Percentiles rank a stretch among this genome's conserved stretches.
These are phyloP conservation scores for Plasmodium berghei DNA, from an alignment of 169 alveolate species.

Conservation along the genomic window DNA sequence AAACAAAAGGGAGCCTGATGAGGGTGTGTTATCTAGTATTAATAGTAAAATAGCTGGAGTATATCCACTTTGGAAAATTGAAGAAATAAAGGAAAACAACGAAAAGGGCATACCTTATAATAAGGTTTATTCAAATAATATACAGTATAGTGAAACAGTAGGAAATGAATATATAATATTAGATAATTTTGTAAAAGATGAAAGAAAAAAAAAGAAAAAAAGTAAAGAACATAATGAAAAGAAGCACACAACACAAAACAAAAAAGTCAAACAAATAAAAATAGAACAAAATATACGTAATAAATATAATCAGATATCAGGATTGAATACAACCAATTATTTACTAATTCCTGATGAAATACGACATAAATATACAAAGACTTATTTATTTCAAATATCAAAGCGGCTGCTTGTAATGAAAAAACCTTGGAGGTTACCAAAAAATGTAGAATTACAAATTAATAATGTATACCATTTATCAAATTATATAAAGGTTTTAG, in stretches of 20 bases:
- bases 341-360: slow-evolving; percentile 71
- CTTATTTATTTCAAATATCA: slow-evolving; percentile 75
- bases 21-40: background rate
- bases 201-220: slow-evolving; percentile 5
- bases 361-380: slow-evolving; percentile 70
- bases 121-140: slow-evolving; percentile 4
- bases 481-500: slow-evolving; percentile 81
- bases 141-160: slow-evolving; percentile 25
- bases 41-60: slow-evolving; percentile 11
- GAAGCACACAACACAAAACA: too few species aligned
- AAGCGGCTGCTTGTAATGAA: slow-evolving; percentile 83
- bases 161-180: slow-evolving; percentile 7
- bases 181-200: slow-evolving; percentile 27
- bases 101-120: slow-evolving; percentile 7
- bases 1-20: background rate
- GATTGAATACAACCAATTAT: slow-evolving; percentile 55
- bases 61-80: slow-evolving; percentile 29
- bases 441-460: slow-evolving; percentile 81
- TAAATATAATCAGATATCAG: slow-evolving; percentile 41
- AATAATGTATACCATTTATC: slow-evolving; percentile 82
- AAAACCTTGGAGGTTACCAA: slow-evolving; percentile 86
- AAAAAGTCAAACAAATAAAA: background rate
- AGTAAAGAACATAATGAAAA: background rate
- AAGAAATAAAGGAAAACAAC: slow-evolving; percentile 2
- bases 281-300: background rate